Conservation (phyloP, 1,284 basidiomycete species). For the Hortiboletus rubellus region DNA sequence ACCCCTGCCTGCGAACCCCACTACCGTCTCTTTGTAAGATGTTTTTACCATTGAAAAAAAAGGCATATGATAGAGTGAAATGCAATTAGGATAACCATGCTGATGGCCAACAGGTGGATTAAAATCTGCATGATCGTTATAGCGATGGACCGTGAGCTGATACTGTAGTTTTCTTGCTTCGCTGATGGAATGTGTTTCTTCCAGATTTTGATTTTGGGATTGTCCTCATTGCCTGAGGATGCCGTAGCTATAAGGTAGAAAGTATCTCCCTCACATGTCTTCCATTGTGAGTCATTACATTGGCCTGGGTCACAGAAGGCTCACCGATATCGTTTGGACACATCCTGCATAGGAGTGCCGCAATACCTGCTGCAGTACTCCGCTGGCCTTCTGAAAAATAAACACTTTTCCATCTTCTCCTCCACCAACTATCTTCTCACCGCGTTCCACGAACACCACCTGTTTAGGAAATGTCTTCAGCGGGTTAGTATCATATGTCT, state of each 20-base stretch:
- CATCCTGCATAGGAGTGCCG: neutral
- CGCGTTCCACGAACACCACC: neutral
- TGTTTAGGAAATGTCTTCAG: neutral
- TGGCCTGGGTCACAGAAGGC: neutral
- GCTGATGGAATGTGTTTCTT: neutral
- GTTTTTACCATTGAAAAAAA: no score
- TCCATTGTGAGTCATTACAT: no score
- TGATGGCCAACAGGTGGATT: neutral
- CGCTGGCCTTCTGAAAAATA: neutral
- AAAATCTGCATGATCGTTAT: neutral
- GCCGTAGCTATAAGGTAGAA: no score
- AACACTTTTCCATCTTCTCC: neutral
- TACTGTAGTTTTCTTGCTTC: neutral
- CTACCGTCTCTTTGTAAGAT: no score
- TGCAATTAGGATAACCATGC: no score
- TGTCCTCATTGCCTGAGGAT: no score
- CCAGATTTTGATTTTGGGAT: no score
- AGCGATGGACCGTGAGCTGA: neutral
- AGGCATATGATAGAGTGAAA: no score
- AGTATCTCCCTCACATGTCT: neutral
- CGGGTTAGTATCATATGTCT: neutral
- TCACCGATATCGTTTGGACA: neutral
- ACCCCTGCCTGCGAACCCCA: no score
- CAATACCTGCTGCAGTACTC: neutral
- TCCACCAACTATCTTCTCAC: neutral